phyloP scores from a whole-genome alignment of 371 early-diverging fungal genomes.

The Cokeromyces recurvatus region DNA sequence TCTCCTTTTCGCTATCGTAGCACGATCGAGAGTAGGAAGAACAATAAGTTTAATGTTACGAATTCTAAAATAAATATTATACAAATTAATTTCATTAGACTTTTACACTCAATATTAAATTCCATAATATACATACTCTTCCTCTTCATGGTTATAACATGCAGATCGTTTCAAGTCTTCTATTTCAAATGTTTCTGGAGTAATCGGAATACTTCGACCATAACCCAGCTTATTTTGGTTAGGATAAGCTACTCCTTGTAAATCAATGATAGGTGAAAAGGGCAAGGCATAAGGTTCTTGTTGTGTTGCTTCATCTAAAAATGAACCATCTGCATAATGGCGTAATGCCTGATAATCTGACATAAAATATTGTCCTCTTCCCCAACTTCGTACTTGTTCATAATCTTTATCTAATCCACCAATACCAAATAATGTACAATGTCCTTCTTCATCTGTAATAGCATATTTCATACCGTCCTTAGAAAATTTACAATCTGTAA shows the following conservation, averaged over 20 bases:
- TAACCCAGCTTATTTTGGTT: slow-evolving; percentile 58
- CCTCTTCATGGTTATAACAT: slow-evolving; percentile 46
- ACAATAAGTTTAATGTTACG: slow-evolving; percentile 13
- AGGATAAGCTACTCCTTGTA: slow-evolving; percentile 66
- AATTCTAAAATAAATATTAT: too few relatives aligned
- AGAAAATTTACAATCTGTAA: slow-evolving; percentile 51
- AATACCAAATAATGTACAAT: slow-evolving; percentile 64
- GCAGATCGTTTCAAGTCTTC: slow-evolving; percentile 40
- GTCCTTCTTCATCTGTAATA: slow-evolving; percentile 65
- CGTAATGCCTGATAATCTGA: slow-evolving; percentile 67
- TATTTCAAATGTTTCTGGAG: slow-evolving; percentile 43
- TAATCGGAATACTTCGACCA: slow-evolving; percentile 54
- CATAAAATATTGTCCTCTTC: slow-evolving; percentile 68
- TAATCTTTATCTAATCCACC: slow-evolving; percentile 56
- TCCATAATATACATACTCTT: too few relatives aligned
- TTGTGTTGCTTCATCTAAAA: slow-evolving; percentile 70
- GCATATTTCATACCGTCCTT: slow-evolving; percentile 62
- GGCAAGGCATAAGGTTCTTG: slow-evolving; percentile 65
- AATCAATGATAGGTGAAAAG: slow-evolving; percentile 59
- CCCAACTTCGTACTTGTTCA: slow-evolving; percentile 55
- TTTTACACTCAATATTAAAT: too few relatives aligned
- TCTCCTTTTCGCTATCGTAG: slow-evolving; percentile 35
- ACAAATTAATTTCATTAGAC: too few relatives aligned
- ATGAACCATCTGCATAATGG: slow-evolving; percentile 59
- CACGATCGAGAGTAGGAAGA: slow-evolving; percentile 43